phyloP scores from a whole-genome alignment of 768 basidiomycete genomes.

The Tricholoma saponaceum region DNA sequence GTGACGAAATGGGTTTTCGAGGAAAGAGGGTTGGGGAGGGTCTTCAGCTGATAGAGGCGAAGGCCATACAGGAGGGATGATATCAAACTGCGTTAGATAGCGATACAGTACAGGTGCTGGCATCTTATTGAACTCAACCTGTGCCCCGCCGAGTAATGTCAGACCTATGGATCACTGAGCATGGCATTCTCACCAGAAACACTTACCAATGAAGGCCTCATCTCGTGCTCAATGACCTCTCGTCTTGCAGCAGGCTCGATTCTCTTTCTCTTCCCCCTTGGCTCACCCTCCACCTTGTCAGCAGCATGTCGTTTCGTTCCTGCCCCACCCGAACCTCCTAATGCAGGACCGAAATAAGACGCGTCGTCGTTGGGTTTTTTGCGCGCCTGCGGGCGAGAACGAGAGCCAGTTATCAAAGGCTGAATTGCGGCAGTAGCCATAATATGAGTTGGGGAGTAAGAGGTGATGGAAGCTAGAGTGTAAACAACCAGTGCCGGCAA shows the following conservation, averaged over 20 bases:
- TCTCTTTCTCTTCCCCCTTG: conserved; percentile 70
- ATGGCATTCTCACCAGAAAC: conserved; percentile 1
- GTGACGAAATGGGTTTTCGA: conserved; percentile 47
- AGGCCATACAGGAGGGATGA: conserved; percentile 67
- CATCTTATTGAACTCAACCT: conserved; percentile 78
- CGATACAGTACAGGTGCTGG: conserved; percentile 62
- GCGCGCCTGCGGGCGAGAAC: conserved; percentile 60
- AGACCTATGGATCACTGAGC: neutral
- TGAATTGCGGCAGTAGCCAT: conserved; percentile 32
- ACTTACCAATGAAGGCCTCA: conserved; percentile 40
- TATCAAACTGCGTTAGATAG: conserved; percentile 70
- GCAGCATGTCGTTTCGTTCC: conserved; percentile 62
- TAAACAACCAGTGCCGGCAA: neutral
- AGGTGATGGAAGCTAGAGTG: neutral
- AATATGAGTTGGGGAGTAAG: conserved; percentile 8
- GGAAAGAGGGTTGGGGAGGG: conserved; percentile 63
- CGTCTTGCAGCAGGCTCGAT: conserved; percentile 41
- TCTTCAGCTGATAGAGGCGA: conserved; percentile 63
- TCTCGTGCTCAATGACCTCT: conserved; percentile 35
- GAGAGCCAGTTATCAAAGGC: conserved; percentile 40
- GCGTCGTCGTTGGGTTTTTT: conserved; percentile 67
- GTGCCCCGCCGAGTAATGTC: neutral
- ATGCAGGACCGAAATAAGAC: conserved; percentile 59
- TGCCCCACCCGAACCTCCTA: conserved; percentile 31
- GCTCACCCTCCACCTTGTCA: conserved; percentile 72